These are phyloP conservation scores for Botrytis galanthina DNA, from an alignment of 2,329 filamentous ascomycete genomes.

Conservation along the genomic window DNA sequence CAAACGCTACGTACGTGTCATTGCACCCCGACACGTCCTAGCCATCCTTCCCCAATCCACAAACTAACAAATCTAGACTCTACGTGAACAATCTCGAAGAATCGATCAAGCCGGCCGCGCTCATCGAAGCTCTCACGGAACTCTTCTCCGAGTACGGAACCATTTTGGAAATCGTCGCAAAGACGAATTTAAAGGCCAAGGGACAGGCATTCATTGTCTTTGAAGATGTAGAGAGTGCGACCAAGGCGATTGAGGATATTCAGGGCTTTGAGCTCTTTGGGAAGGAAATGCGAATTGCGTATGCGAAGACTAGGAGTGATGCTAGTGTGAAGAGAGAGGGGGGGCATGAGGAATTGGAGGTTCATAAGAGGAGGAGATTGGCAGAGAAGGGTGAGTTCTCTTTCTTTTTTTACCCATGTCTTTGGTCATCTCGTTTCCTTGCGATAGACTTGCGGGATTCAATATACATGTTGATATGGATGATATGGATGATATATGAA, in stretches of 20 bases:
- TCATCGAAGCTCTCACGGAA: conserved; percentile 69
- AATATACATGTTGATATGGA: neutral
- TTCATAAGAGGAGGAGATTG: conserved; percentile 77
- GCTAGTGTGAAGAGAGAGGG: conserved; percentile 75
- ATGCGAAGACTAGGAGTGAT: conserved; percentile 82
- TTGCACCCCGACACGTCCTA: conserved; percentile 64
- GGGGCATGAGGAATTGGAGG: conserved; percentile 78
- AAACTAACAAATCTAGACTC: conserved; percentile 47
- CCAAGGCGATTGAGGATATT: conserved; percentile 79
- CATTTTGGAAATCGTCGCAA: conserved; percentile 81
- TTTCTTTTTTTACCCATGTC: neutral
- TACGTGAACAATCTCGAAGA: conserved; percentile 87
- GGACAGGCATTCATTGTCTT: conserved; percentile 96
- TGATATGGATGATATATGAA: neutral
- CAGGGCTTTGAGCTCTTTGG: conserved; percentile 92
- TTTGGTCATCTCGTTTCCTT: neutral
- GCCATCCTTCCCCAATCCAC: conserved; percentile 14
- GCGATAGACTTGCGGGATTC: neutral
- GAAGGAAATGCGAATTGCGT: conserved; percentile 81
- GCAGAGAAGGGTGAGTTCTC: conserved; percentile 77
- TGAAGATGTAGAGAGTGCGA: conserved; percentile 74
- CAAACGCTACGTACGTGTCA: conserved; percentile 70
- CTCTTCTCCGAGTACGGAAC: conserved; percentile 88
- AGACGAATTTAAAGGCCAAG: conserved; percentile 86
- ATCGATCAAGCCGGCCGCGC: conserved; percentile 75